Evolutionary conservation across 2,329 filamentous ascomycete species (phyloP), one percentile per base, ranked within the genome.

Genomic region (Aspergillus novofumigatus): DNA sequence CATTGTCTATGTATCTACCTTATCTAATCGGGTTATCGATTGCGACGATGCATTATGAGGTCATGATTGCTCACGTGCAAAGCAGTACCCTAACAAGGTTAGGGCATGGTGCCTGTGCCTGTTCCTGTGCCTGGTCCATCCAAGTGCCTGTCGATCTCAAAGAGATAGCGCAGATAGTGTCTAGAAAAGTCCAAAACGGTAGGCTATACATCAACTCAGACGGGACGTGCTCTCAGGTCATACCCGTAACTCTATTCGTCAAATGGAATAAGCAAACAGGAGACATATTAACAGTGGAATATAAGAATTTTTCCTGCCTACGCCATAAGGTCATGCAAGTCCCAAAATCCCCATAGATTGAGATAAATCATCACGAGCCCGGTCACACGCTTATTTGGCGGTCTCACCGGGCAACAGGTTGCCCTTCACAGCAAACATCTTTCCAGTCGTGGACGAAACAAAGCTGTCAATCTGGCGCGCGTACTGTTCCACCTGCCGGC

Each of bases 401-500:
- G 67, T 66, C 68, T 84, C 84, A 55, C 81, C 81, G 20, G 85
- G 85, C 62, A 87, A 69, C 58, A 88, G 71, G 69, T 86, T 87
- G 62, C 84, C 85, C 76, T 92, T 88, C 60, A 97, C 91, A 42
- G 92, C 92, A 76, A 99, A 99, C 93, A 99, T 96, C 86, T 99
- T 99, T 64, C 91, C 87, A 62, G 86, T 95, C 66, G 96, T 89
- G 63, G 87, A 88, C 55, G 94, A 92, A 50, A 93, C 93, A 77
- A 97, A 97, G 42, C 91, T 91, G 77, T 99, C 94, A 57, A 97
- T 90, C 81, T 97, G 94, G 80, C 92, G 89, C 71, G 92, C 91
- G 80, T 97, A 99, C 80, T 97, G 93, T 80, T 97, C 92, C 55
- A 97, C 92, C 80, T 99, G 94, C 77, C 92, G 86, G 62, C 90